A percentile compares a stretch with the other conserved stretches of the same genome.
Conservation (phyloP, 192 early-diverging fungal genomes). For the Podila clonocystis region DNA sequence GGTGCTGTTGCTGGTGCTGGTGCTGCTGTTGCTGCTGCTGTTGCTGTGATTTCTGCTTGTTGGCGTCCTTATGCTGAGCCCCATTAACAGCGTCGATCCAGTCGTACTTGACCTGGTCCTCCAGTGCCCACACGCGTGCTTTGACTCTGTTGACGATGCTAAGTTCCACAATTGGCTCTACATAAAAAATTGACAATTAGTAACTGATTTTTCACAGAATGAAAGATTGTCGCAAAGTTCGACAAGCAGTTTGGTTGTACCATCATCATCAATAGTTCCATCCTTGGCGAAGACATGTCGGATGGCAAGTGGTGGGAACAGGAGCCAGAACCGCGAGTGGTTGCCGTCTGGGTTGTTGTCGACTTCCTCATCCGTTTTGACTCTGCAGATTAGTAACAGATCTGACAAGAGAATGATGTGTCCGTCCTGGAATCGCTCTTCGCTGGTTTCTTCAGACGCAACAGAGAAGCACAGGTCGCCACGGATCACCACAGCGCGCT, state of each 20-base stretch:
- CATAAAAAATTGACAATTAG: neutral
- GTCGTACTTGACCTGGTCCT: constrained; percentile 30
- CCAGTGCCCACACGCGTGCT: constrained; percentile 26
- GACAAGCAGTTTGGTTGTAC: constrained; percentile 13
- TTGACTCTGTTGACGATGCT: constrained; percentile 46
- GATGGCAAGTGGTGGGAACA: constrained; percentile 60
- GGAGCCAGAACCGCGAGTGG: constrained; percentile 38
- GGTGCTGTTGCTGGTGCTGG: neutral
- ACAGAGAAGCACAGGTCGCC: constrained; percentile 39
- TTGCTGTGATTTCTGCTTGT: constrained; percentile 28
- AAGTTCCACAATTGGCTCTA: constrained; percentile 39
- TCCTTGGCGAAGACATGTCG: constrained; percentile 55
- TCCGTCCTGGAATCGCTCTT: constrained; percentile 34
- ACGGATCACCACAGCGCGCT: constrained; percentile 45
- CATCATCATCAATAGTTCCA: constrained; percentile 31
- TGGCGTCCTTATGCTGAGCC: constrained; percentile 27
- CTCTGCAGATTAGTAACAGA: constrained; percentile 55
- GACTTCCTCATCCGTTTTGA: constrained; percentile 52
- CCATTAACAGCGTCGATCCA: constrained; percentile 40
- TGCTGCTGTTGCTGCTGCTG: constrained; percentile 32
- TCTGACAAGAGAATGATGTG: constrained; percentile 59
- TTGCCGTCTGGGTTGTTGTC: constrained; percentile 34
- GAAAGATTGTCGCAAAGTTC: no score
- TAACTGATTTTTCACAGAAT: neutral
- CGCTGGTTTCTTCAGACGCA: constrained; percentile 36